Conservation (phyloP, 768 basidiomycete genomes). For the Chlorophyllum brunneum region DNA sequence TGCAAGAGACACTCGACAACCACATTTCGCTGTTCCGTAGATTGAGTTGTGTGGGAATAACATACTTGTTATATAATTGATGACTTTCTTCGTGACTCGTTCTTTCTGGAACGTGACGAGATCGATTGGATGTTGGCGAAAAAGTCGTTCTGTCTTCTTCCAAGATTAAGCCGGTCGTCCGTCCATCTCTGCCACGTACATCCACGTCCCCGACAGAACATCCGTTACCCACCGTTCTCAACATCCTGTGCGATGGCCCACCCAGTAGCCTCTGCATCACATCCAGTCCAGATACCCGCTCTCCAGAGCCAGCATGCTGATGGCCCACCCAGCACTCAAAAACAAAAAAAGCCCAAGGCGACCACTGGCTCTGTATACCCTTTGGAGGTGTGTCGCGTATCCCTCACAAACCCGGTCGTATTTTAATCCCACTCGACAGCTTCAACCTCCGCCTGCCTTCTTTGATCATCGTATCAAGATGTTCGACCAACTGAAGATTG, state of each 20-base stretch:
- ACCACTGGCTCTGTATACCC: constrained; percentile 44
- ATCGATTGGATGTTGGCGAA: constrained; percentile 12
- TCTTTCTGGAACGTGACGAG: constrained; percentile 7
- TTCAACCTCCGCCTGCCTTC: constrained; percentile 81
- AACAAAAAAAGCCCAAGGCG: constrained; percentile 42
- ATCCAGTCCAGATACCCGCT: constrained; percentile 44
- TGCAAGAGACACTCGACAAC: too few relatives aligned
- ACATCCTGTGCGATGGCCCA: constrained; percentile 46
- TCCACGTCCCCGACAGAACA: constrained; percentile 13
- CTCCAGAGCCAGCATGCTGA: constrained; percentile 39
- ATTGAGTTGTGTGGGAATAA: neutral
- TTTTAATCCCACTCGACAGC: constrained; percentile 33
- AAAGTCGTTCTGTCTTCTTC: constrained; percentile 21
- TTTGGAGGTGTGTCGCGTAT: constrained; percentile 48
- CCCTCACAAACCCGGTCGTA: neutral
- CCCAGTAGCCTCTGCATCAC: constrained; percentile 51
- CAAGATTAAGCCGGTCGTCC: constrained; percentile 28
- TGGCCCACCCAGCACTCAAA: constrained; percentile 21
- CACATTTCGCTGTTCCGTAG: neutral
- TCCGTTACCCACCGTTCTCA: constrained; percentile 15
- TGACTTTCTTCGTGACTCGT: neutral
- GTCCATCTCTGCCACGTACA: constrained; percentile 29
- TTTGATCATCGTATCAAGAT: constrained; percentile 88
- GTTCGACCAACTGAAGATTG: constrained; percentile 81
- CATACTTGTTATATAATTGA: constrained; percentile 2